Percentiles rank a stretch among this genome's conserved stretches.
Conservation (phyloP, 805 yeast genomes). For the Candida insectorum region DNA sequence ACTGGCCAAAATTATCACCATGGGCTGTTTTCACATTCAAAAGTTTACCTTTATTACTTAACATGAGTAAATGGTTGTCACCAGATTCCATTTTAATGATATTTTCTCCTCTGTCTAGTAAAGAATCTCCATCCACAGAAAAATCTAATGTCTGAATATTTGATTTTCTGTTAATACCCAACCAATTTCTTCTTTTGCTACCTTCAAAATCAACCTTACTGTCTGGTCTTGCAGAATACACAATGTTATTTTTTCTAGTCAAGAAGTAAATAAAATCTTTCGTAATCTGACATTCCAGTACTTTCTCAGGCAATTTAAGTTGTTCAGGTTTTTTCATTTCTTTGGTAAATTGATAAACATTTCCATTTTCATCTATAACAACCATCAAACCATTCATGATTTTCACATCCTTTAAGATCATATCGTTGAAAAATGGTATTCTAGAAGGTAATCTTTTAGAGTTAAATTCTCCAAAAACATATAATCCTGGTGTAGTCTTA, state of each 20-base stretch:
- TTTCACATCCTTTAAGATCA: constrained; percentile 53
- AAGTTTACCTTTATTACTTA: constrained; percentile 58
- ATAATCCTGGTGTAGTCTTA: constrained; percentile 27
- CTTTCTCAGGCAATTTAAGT: constrained; percentile 26
- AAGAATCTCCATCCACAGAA: constrained; percentile 6
- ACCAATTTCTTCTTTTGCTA: constrained; percentile 18
- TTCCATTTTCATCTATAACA: constrained; percentile 68
- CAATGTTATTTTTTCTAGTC: constrained; percentile 35
- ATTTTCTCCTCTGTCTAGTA: constrained; percentile 25
- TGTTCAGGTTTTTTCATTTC: constrained; percentile 19
- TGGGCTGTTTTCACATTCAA: constrained; percentile 61
- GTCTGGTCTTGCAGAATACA: constrained; percentile 26
- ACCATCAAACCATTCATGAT: constrained; percentile 46
- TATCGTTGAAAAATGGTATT: constrained; percentile 60
- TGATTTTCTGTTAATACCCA: constrained; percentile 14
- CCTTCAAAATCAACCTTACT: constrained; percentile 13
- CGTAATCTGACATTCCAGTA: constrained; percentile 40
- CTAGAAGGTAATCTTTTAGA: constrained; percentile 54
- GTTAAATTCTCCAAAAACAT: constrained; percentile 31
- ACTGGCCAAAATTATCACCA: constrained; percentile 63
- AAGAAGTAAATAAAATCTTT: constrained; percentile 47
- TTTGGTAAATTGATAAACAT: constrained; percentile 61
- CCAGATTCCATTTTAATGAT: constrained; percentile 57
- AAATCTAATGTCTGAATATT: constrained; percentile 9
- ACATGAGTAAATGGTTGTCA: constrained; percentile 59